Evolutionary conservation across 352 stramenopile species (phyloP), one percentile per base, ranked within the genome.

Genomic region (Aphanomyces cochlioides): DNA sequence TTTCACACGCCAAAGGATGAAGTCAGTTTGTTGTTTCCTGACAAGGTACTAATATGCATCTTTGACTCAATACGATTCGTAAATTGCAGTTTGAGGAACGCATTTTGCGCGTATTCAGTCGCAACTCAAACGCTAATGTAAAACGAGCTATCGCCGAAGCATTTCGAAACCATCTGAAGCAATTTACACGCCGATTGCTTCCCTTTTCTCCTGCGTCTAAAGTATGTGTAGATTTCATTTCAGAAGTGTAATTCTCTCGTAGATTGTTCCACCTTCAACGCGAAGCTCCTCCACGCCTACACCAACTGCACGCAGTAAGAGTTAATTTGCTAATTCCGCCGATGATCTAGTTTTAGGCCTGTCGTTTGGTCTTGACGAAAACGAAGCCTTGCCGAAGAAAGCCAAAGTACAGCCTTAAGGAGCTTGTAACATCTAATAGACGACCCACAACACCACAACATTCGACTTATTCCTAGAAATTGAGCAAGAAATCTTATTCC

Each of bases 1-100:
- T 92, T 94, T 68, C 79, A 89, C 74, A 92, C 91, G 48, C 81
- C 82, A 0, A 91, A 90, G 59, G 74, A 90, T 13, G 61, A 94
- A 85, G 86, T 94, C 13, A 92, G 84, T 53, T 70, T 91, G 66
- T 76, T 94, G 3, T 91, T 92, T 60, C 86, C 86, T 0, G 85
- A 93, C 71, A 91, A 92, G 82, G 84, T 90, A 74, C n/a, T 59
- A n/a, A 58, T 19, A 36, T 17, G 17, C 50, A 58, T 12, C 45
- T 15, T 53, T 19, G 8, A 50, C 5, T 15, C 45, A 5, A 8
- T 40, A 36, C n/a, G 47, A 5, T 19, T 0, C 3, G 60, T 19
- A 39, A 6, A 45, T 67, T 8, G 7, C 45, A 93, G 83, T 94
- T 92, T 75, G 84, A 94, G 77, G 86, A 94, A 72, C 83, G 86